Evolutionary conservation across 129 eudicot genomes (phyloP).

Genomic region (Chrysanthemum seticuspe): DNA sequence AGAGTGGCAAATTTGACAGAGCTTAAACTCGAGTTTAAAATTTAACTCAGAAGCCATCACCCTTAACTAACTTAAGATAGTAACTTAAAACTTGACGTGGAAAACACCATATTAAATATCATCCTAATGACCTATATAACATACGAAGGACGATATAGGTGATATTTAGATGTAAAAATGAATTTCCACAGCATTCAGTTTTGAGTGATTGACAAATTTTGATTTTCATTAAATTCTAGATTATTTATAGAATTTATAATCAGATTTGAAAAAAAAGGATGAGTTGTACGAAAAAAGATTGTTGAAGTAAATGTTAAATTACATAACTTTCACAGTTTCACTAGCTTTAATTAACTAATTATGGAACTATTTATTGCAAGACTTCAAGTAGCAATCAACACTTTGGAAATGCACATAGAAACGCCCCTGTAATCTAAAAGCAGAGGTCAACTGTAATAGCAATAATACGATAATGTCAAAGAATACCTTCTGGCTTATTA

Average conservation of each 20-base stretch:
- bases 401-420: neutral
- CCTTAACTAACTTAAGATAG: conserved; percentile 2
- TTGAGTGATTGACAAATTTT: neutral
- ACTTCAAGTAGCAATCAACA: neutral
- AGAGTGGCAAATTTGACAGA: neutral
- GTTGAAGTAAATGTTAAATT: conserved; percentile 1
- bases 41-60: conserved; percentile 1
- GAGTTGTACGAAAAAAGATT: neutral
- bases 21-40: neutral
- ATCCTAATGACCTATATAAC: neutral
- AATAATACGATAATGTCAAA: conserved; percentile 8
- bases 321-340: neutral
- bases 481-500: conserved; percentile 92
- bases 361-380: neutral
- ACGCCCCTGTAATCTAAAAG: neutral
- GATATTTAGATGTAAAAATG: too few relatives aligned
- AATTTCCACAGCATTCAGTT: neutral
- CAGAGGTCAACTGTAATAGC: conserved; percentile 4
- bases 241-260: neutral
- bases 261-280: neutral
- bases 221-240: neutral
- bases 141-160: neutral
- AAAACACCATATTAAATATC: neutral
- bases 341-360: neutral
- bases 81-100: conserved; percentile 12